phyloP scores from a whole-genome alignment of 2,329 filamentous ascomycete species.

The Trichophyton equinum region DNA sequence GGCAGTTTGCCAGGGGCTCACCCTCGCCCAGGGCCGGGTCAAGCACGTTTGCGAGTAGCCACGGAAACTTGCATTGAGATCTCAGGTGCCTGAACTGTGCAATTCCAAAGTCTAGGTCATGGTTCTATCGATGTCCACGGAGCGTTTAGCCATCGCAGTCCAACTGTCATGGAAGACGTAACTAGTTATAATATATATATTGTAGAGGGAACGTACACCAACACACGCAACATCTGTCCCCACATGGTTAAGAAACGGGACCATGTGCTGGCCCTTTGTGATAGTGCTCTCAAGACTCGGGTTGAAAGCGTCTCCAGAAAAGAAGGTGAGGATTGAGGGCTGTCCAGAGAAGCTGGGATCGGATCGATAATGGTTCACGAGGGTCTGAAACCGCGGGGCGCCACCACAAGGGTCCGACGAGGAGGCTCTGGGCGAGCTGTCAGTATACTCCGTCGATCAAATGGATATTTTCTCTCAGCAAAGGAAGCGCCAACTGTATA shows the following conservation, averaged over 20 bases:
- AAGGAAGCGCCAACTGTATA: background rate
- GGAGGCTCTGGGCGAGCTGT: slow-evolving; percentile 27
- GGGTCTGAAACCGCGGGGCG: slow-evolving; percentile 63
- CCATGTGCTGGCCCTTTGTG: slow-evolving; percentile 85
- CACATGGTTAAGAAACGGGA: slow-evolving; percentile 66
- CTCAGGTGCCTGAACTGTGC: slow-evolving; percentile 63
- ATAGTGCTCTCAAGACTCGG: slow-evolving; percentile 78
- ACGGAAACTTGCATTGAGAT: slow-evolving; percentile 68
- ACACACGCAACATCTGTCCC: slow-evolving; percentile 71
- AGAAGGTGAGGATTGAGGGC: slow-evolving; percentile 60
- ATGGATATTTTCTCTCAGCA: too few species aligned
- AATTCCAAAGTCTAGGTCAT: slow-evolving; percentile 86
- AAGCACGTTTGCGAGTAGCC: slow-evolving; percentile 78
- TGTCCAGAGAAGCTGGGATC: slow-evolving; percentile 49
- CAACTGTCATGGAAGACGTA: background rate
- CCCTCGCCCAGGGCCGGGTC: slow-evolving; percentile 68
- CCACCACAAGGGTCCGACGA: slow-evolving; percentile 77
- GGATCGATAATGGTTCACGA: slow-evolving; percentile 61
- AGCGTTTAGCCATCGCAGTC: slow-evolving; percentile 1
- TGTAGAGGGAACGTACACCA: slow-evolving; percentile 46
- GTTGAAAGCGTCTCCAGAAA: slow-evolving; percentile 88
- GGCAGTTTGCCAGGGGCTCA: slow-evolving; percentile 62
- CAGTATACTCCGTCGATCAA: background rate
- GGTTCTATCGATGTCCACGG: slow-evolving; percentile 46
- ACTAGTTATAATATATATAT: too few species aligned